Percentiles rank a stretch among this genome's conserved stretches.
Conservation (phyloP, 768 basidiomycete species). For the Xanthoconium stramineum region DNA sequence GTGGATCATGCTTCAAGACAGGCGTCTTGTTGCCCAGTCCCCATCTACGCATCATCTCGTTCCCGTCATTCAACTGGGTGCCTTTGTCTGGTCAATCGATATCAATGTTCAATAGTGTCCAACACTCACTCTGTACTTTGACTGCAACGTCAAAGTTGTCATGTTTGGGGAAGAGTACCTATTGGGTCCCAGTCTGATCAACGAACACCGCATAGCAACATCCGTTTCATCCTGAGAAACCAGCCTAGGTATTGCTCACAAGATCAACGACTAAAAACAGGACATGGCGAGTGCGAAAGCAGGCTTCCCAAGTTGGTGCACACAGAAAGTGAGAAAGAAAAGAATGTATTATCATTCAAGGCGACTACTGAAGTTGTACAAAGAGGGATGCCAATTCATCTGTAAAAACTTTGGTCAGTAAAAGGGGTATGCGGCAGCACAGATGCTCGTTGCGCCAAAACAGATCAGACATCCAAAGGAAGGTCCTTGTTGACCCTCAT, state of each 20-base stretch:
- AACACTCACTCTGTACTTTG: slow-evolving; percentile 6
- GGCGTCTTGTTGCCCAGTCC: not conserved
- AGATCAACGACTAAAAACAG: no score
- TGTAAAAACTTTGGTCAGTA: slow-evolving; percentile 10
- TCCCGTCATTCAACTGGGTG: slow-evolving; percentile 1
- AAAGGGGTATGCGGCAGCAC: not conserved
- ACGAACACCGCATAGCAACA: not conserved
- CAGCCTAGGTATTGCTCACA: no score
- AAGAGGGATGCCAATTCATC: not conserved
- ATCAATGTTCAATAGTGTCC: not conserved
- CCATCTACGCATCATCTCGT: slow-evolving; percentile 8
- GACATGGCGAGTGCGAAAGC: no score
- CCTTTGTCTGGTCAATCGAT: not conserved
- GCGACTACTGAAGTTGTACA: not conserved
- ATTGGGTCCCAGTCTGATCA: not conserved
- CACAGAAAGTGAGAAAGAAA: not conserved
- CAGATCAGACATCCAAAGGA: slow-evolving; percentile 88
- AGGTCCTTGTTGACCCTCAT: slow-evolving; percentile 69
- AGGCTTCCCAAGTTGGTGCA: no score
- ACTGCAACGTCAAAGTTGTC: slow-evolving; percentile 3
- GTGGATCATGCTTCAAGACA: not conserved
- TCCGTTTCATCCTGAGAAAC: no score
- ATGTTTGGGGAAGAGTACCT: not conserved
- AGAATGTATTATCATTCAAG: not conserved
- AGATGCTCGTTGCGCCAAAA: slow-evolving; percentile 26